Evolutionary conservation across 768 basidiomycete species (phyloP), one percentile per base, ranked within the genome.

Genomic region (Agrocybe pediades): DNA sequence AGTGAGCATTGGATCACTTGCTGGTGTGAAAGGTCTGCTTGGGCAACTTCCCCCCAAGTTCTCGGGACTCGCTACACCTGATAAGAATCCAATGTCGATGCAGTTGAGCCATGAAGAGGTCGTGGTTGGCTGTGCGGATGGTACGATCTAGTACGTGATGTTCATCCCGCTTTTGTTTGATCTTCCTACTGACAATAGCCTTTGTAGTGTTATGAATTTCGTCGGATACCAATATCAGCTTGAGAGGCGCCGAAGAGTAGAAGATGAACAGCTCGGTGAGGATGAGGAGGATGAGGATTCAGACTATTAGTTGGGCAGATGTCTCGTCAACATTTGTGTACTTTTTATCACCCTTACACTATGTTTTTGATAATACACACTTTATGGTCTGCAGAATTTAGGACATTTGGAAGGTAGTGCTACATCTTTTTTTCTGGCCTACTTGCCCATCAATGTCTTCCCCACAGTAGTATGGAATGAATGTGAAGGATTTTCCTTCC

Each of bases 21-120:
- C 65, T 5, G 71, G 69, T 3, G 71, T 82, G 11, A 83, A 81
- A 60, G 90, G 89, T 6, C 62, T 92, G 0, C 68, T 81, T 39
- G 86, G 90, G 0, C 59, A 72, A 16, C 65, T 90, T 11, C 91
- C 90, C 1, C 62, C 63, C 27, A 90, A 88, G 65, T 94, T 92
- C 61, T 66, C 76, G 17, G 92, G 92, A 2, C 77, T 96, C 40
- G 88, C 91, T 25, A 89, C 84, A 20, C 92, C 94, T 1, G 93
- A 90, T 70, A 92, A 94, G 81, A 94, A 95, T 62, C 94, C 93
- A 7, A 94, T 94, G 93, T 90, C 89, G 56, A 90, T 96, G 86
- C 91, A 92, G 58, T 68, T 95, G 62, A 92, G 88, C 60, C 89
- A 93, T 60, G 92, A 95, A 64, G 91, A 94, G 65, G 88, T 95